Conservation (phyloP, 805 yeast species). For the Maudiozyma turicensis region DNA sequence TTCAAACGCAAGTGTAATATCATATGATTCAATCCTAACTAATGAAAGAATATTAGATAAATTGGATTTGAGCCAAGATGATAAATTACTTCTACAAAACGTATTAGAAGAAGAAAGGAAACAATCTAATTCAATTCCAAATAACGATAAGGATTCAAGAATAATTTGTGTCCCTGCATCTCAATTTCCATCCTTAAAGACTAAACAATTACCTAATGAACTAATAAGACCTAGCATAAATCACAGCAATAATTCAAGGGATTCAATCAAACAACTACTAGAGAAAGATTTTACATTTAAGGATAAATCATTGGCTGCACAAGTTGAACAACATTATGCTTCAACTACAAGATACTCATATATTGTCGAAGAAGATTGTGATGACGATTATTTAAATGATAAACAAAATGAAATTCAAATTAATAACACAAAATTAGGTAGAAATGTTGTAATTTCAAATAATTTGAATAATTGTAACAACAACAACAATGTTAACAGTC, state of each 20-base stretch:
- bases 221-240: background rate
- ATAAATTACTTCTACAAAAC: slow-evolving; percentile 23
- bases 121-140: background rate
- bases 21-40: slow-evolving; percentile 25
- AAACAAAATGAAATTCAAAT: background rate
- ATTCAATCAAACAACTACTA: slow-evolving; percentile 2
- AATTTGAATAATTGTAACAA: background rate
- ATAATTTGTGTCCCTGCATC: slow-evolving; percentile 27
- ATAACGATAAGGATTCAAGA: slow-evolving; percentile 5
- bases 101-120: slow-evolving; percentile 15
- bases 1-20: slow-evolving; percentile 16
- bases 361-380: slow-evolving; percentile 22
- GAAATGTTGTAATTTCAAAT: background rate
- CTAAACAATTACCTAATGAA: background rate
- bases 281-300: slow-evolving; percentile 8
- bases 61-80: slow-evolving; percentile 25
- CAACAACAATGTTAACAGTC: background rate
- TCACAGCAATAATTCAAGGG: background rate
- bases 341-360: slow-evolving; percentile 24
- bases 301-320: slow-evolving; percentile 13
- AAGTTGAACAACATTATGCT: slow-evolving; percentile 24
- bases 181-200: slow-evolving; percentile 24
- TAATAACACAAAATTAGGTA: background rate
- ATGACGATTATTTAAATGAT: background rate
- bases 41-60: slow-evolving; percentile 26